Evolutionary conservation across 306 rosid species (phyloP).

Genomic region (Albizia julibrissin): DNA sequence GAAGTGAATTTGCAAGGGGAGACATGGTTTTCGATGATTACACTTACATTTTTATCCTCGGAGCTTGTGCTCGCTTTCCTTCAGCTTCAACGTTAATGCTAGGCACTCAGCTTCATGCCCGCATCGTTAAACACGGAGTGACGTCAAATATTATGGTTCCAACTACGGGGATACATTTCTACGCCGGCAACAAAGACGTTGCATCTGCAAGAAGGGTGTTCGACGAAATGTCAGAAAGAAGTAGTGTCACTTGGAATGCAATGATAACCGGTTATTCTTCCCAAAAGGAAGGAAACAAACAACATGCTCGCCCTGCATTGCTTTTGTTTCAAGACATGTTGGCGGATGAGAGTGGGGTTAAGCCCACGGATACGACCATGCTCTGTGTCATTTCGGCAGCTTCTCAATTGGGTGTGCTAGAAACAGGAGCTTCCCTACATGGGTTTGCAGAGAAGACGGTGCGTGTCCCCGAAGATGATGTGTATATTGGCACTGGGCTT

Average conservation of each 20-base stretch:
- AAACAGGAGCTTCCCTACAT: conserved; percentile 66
- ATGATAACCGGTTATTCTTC: conserved; percentile 74
- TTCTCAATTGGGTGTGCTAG: conserved; percentile 64
- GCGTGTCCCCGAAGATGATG: conserved; percentile 58
- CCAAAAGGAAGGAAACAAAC: conserved; percentile 37
- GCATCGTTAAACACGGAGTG: conserved; percentile 49
- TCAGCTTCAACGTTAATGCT: conserved; percentile 49
- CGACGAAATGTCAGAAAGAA: conserved; percentile 70
- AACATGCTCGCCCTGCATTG: conserved; percentile 31
- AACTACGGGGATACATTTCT: conserved; percentile 63
- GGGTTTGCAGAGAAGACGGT: conserved; percentile 60
- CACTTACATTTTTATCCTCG: conserved; percentile 64
- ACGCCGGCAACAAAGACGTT: conserved; percentile 60
- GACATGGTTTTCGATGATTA: conserved; percentile 50
- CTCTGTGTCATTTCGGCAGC: conserved; percentile 66
- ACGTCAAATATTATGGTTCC: conserved; percentile 52
- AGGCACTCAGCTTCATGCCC: conserved; percentile 62
- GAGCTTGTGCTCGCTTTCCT: conserved; percentile 77
- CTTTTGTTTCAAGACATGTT: conserved; percentile 46
- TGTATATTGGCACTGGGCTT: conserved; percentile 76
- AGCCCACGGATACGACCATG: conserved; percentile 69
- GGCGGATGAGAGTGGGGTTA: conserved; percentile 48
- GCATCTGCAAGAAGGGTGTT: conserved; percentile 46
- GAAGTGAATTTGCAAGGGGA: conserved; percentile 48
- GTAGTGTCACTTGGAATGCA: conserved; percentile 67